Base-by-base conservation (phyloP, 1,139 yeast species). In the Candida sp. region DNA sequence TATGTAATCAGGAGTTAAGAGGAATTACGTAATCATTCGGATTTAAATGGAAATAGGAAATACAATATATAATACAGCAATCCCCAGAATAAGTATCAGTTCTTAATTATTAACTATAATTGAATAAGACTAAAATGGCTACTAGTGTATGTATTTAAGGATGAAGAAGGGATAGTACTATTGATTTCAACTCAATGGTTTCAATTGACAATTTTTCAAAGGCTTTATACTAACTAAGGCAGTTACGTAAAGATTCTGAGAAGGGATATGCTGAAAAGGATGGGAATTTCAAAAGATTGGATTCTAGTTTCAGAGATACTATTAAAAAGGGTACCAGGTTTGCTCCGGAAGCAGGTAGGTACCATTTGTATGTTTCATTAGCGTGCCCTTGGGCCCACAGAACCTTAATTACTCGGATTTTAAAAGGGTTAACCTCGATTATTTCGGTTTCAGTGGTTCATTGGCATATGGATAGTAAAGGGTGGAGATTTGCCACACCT, bases 361-460 rank as follows among this genome's bases (percentile, higher is more conserved):
- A 91, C 62, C 97, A 91, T 66, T 77, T 91, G 47, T 91, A 88
- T 56, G 95, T 90, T 21, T 84, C 95, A 1, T 70, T 73, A 43
- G 97, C 97, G 1, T 91, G 98, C 66, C 98, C 98, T 3, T 91
- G 97, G 89, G 98, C 98, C 1, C 96, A 89, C 60, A 78, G 98
- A 50, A 81, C 95, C 0, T 70, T 91, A 52, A 84, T 90, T 46
- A 75, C 85, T 5, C 70, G 97, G 43, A 66, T 75, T n/a, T 73
- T 91, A 52, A 90, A 90, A 68, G 97, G 97, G 2, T 73, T 93
- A 51, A 67, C 78, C 6, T 74, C 77, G 21, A 58, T 77, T 33
- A 80, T 84, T 47, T 79, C 82, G 2, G 77, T 87, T 27, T 81
- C 91, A 9, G 87, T 88, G 41, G 97, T 90, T 15, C 95, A 88